These are phyloP conservation scores for Nadsonia starkeyi-henricii DNA, from an alignment of 1,139 yeast species.

Conservation along the genomic window DNA sequence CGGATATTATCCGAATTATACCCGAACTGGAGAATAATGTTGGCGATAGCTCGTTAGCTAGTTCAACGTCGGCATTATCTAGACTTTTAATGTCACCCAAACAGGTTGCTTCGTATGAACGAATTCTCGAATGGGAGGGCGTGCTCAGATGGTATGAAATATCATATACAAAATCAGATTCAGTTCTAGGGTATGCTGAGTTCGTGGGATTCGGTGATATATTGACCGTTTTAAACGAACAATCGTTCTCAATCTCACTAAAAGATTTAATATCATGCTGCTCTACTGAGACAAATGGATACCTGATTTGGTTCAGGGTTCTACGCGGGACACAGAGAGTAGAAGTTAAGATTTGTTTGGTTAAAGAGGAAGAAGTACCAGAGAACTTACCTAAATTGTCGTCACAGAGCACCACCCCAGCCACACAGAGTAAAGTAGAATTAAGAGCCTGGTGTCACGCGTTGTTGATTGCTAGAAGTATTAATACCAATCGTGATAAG, in stretches of 20 bases:
- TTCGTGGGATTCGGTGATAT: constrained; percentile 12
- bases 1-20: constrained; percentile 17
- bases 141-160: constrained; percentile 16
- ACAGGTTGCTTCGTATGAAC: constrained; percentile 17
- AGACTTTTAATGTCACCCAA: constrained; percentile 18
- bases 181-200: constrained; percentile 14
- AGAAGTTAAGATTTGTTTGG: constrained; percentile 14
- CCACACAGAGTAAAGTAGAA: constrained; percentile 10
- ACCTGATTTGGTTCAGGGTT: constrained; percentile 12
- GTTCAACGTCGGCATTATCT: constrained; percentile 13
- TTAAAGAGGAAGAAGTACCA: constrained; percentile 5
- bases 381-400: too few species aligned
- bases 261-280: constrained; percentile 11
- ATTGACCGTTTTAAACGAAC: constrained; percentile 6
- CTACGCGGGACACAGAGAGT: constrained; percentile 7
- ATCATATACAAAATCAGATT: constrained; percentile 6
- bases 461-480: constrained; percentile 15
- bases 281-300: constrained; percentile 10
- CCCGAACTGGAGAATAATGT: constrained; percentile 15
- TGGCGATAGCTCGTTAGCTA: constrained; percentile 9
- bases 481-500: constrained; percentile 4
- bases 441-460: constrained; percentile 24
- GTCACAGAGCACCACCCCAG: too few species aligned
- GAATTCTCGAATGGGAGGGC: constrained; percentile 22
- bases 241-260: constrained; percentile 7